These are phyloP conservation scores for Nicotiana otophora DNA, from an alignment of 257 asterid species.

Conservation along the genomic window DNA sequence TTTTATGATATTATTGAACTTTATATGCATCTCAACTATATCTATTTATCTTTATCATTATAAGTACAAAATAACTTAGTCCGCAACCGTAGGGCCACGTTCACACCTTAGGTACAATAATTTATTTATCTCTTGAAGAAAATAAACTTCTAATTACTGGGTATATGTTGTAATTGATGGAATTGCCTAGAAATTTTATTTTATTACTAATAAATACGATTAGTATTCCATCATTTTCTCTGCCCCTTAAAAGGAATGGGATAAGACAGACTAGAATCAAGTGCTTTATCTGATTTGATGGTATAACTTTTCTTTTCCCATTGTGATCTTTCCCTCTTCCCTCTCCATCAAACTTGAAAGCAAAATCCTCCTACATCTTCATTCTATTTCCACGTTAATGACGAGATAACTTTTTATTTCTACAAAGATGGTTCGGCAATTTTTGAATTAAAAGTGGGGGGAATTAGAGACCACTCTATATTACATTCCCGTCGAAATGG, in stretches of 20 bases:
- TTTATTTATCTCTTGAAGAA: too few relatives aligned
- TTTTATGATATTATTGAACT: too few relatives aligned
- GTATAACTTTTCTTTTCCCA: background rate
- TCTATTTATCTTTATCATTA: too few relatives aligned
- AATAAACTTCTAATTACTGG: background rate
- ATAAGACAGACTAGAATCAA: background rate
- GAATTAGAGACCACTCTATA: background rate
- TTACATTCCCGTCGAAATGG: background rate
- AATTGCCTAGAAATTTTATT: too few relatives aligned
- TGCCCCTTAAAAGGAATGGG: background rate
- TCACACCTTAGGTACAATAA: too few relatives aligned
- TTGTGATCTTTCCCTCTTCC: background rate
- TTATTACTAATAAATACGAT: too few relatives aligned
- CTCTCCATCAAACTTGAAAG: slow-evolving; percentile 7
- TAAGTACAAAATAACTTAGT: too few relatives aligned
- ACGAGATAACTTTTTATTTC: background rate
- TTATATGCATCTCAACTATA: too few relatives aligned
- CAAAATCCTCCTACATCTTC: background rate
- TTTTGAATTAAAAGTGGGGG: too few relatives aligned
- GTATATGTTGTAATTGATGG: background rate
- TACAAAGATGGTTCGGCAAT: background rate
- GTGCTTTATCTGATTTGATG: background rate
- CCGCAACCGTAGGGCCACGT: too few relatives aligned
- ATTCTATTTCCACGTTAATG: background rate
- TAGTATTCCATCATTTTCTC: background rate